Conservation (phyloP, 805 yeast species). For the Candida orba region DNA sequence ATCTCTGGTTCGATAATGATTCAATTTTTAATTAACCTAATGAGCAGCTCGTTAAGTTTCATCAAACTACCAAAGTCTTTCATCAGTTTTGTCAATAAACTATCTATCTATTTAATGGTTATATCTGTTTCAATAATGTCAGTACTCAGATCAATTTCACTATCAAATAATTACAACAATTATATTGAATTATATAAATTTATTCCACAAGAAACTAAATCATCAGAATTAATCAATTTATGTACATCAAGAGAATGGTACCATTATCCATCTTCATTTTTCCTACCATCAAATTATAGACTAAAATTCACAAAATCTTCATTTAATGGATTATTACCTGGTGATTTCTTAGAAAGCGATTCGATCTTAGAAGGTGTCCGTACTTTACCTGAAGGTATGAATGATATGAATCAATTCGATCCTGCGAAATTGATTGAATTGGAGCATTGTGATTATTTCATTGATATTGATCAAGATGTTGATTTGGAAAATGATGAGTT, state of each 20-base stretch:
- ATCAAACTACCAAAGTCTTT: not conserved
- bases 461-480: slow-evolving; percentile 55
- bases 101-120: not conserved
- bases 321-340: slow-evolving; percentile 83
- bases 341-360: slow-evolving; percentile 58
- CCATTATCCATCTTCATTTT: slow-evolving; percentile 83
- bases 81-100: not conserved
- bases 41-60: not conserved
- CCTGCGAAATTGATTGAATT: slow-evolving; percentile 43
- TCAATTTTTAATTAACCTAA: slow-evolving; percentile 14
- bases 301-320: slow-evolving; percentile 67
- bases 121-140: slow-evolving; percentile 26
- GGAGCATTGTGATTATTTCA: slow-evolving; percentile 55
- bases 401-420: slow-evolving; percentile 65
- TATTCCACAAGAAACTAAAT: slow-evolving; percentile 23
- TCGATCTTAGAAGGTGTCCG: slow-evolving; percentile 32
- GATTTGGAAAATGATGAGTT: slow-evolving; percentile 38
- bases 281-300: slow-evolving; percentile 57
- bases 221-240: slow-evolving; percentile 20
- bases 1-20: slow-evolving; percentile 53
- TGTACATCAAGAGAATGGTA: slow-evolving; percentile 97
- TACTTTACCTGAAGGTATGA: slow-evolving; percentile 56
- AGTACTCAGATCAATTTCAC: slow-evolving; percentile 48
- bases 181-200: slow-evolving; percentile 37
- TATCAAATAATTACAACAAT: slow-evolving; percentile 49